Percentiles rank a stretch among this genome's conserved stretches.
Evolutionary conservation across 495 filamentous ascomycete genomes (phyloP).

Genomic region (Evernia prunastri): DNA sequence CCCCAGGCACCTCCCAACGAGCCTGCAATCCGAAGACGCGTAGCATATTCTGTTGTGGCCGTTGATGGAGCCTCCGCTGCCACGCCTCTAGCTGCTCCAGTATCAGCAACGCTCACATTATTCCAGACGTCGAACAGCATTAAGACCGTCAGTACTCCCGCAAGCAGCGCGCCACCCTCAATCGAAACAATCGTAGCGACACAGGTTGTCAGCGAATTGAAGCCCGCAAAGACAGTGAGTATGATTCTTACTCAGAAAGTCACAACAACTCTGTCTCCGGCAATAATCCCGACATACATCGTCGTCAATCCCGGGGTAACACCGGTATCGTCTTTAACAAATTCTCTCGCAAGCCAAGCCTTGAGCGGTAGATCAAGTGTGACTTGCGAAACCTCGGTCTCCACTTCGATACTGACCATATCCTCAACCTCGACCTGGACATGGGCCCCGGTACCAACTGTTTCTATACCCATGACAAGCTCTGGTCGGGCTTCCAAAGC

Average conservation of each 20-base stretch:
- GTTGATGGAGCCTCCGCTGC: slow-evolving; percentile 37
- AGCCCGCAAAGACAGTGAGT: slow-evolving; percentile 19
- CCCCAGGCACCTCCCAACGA: slow-evolving; percentile 2
- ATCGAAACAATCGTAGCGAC: slow-evolving; percentile 26
- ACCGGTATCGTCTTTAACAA: neutral
- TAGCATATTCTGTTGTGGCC: slow-evolving; percentile 44
- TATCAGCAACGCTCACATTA: slow-evolving; percentile 31
- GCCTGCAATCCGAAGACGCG: slow-evolving; percentile 20
- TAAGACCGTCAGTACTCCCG: slow-evolving; percentile 27
- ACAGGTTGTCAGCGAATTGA: slow-evolving; percentile 3
- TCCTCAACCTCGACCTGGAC: slow-evolving; percentile 18
- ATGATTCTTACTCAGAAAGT: slow-evolving; percentile 8
- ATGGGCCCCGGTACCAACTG: slow-evolving; percentile 6
- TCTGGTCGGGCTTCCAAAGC: neutral
- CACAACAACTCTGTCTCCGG: neutral
- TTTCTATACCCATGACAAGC: neutral
- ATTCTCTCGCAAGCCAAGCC: slow-evolving; percentile 1
- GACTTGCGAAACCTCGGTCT: slow-evolving; percentile 54
- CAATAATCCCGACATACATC: neutral
- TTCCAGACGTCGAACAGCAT: slow-evolving; percentile 31
- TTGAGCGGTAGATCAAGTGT: slow-evolving; percentile 8
- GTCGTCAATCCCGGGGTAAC: slow-evolving; percentile 15
- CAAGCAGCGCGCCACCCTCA: slow-evolving; percentile 15
- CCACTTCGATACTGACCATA: slow-evolving; percentile 25
- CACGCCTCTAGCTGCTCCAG: slow-evolving; percentile 20